phyloP scores from a whole-genome alignment of 2,329 filamentous ascomycete genomes.

The Clonostachys solani region DNA sequence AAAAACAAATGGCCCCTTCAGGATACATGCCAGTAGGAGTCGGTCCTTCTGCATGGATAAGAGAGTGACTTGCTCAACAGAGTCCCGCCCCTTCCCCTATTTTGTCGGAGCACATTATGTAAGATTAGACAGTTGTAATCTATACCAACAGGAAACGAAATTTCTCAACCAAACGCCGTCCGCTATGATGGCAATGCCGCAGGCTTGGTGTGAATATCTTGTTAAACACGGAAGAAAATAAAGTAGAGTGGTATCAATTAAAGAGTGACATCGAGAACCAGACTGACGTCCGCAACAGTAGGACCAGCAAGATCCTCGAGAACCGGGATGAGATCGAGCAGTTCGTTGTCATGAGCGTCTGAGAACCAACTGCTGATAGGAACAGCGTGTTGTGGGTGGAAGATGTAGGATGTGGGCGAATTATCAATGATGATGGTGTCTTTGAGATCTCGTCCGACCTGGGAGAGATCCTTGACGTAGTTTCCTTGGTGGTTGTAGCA shows the following conservation, averaged over 20 bases:
- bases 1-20: too few relatives aligned
- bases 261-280: constrained; percentile 89
- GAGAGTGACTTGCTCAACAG: too few relatives aligned
- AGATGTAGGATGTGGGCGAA: constrained; percentile 98
- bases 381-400: constrained; percentile 97
- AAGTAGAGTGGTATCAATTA: constrained; percentile 29
- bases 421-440: constrained; percentile 99
- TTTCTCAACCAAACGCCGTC: constrained; percentile 49
- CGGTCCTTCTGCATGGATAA: too few relatives aligned
- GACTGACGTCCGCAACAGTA: constrained; percentile 91
- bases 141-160: constrained; percentile 40
- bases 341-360: constrained; percentile 97
- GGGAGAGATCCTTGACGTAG: constrained; percentile 98
- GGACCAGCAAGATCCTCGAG: constrained; percentile 90
- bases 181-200: constrained; percentile 43
- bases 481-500: constrained; percentile 99
- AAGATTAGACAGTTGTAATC: constrained; percentile 49
- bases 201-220: constrained; percentile 6
- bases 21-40: too few relatives aligned
- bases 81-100: background rate
- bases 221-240: background rate
- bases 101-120: constrained; percentile 27
- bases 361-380: constrained; percentile 99
- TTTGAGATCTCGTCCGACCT: constrained; percentile 90
- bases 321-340: constrained; percentile 94